Evolutionary conservation across 2,329 filamentous ascomycete species (phyloP).

Genomic region (Ceratocystis lukuohia): DNA sequence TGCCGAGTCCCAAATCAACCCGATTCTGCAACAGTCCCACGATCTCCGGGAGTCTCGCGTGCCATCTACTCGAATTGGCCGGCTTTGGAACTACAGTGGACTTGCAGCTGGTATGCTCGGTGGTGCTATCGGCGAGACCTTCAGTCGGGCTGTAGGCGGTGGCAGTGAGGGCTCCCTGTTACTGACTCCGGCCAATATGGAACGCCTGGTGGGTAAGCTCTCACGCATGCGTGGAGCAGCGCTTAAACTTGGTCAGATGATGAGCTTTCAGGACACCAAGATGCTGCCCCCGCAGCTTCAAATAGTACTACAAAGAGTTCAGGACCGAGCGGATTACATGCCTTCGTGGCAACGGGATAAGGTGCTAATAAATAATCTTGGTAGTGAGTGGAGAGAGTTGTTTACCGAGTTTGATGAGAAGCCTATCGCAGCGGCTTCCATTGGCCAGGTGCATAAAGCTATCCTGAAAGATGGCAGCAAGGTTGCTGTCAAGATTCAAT

Average conservation of each 20-base stretch:
- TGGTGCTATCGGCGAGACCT: constrained; percentile 71
- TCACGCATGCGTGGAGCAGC: constrained; percentile 94
- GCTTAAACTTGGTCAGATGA: constrained; percentile 94
- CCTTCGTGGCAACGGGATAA: constrained; percentile 81
- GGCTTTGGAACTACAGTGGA: constrained; percentile 89
- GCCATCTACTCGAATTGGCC: constrained; percentile 71
- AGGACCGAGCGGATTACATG: constrained; percentile 97
- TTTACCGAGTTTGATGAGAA: constrained; percentile 78
- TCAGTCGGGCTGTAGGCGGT: constrained; percentile 66
- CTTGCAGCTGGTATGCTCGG: constrained; percentile 91
- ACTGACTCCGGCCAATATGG: constrained; percentile 81
- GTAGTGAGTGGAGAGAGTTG: constrained; percentile 68
- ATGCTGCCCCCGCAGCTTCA: constrained; percentile 82
- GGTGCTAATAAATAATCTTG: constrained; percentile 67
- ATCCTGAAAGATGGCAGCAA: constrained; percentile 58
- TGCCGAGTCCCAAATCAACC: constrained; percentile 10
- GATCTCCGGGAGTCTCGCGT: constrained; percentile 79
- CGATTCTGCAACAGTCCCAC: constrained; percentile 34
- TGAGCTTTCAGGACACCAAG: constrained; percentile 95
- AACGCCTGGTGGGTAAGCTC: constrained; percentile 79
- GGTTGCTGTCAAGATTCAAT: constrained; percentile 95
- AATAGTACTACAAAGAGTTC: constrained; percentile 80
- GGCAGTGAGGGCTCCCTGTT: constrained; percentile 56
- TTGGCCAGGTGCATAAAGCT: constrained; percentile 88
- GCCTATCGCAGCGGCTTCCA: constrained; percentile 89